A percentile compares a stretch with the other conserved stretches of the same genome.
These are phyloP conservation scores for Hawksworthiomyces lignivorus DNA, from an alignment of 2,329 filamentous ascomycete genomes.

Conservation along the genomic window DNA sequence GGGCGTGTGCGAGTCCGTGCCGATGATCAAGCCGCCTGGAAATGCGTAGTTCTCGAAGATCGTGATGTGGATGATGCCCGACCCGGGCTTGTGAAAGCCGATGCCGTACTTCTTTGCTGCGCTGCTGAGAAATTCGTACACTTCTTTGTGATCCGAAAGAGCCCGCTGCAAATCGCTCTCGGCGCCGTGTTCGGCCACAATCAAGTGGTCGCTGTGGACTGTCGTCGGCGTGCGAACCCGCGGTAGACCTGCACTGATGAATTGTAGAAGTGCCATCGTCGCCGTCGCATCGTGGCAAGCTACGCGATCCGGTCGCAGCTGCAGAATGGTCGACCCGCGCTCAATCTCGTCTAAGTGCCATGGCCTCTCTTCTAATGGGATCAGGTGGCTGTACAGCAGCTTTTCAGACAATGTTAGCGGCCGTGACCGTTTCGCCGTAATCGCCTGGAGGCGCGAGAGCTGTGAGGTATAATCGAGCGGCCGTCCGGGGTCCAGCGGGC, in stretches of 20 bases:
- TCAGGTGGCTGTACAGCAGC: slow-evolving; percentile 63
- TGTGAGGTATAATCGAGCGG: no score
- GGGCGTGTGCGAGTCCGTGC: slow-evolving; percentile 90
- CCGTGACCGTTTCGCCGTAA: slow-evolving; percentile 29
- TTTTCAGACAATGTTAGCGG: slow-evolving; percentile 96
- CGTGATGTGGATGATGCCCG: slow-evolving; percentile 98
- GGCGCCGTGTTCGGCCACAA: slow-evolving; percentile 91
- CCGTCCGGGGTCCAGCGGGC: no score
- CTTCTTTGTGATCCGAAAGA: slow-evolving; percentile 93
- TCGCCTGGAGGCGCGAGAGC: no score
- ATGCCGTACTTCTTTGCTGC: slow-evolving; percentile 99
- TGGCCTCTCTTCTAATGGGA: no score
- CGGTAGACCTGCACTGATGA: slow-evolving; percentile 98
- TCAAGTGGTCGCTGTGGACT: slow-evolving; percentile 98
- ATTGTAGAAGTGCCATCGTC: slow-evolving; percentile 98
- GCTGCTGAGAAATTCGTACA: slow-evolving; percentile 91
- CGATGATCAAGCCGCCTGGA: slow-evolving; percentile 93
- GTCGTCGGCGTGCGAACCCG: slow-evolving; percentile 88
- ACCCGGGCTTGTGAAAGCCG: slow-evolving; percentile 97
- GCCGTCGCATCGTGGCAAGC: slow-evolving; percentile 99
- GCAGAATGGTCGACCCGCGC: slow-evolving; percentile 90
- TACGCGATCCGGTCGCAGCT: slow-evolving; percentile 91
- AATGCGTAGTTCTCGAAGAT: slow-evolving; percentile 98
- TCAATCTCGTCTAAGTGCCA: slow-evolving; percentile 97
- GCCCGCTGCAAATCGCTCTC: slow-evolving; percentile 87